phyloP scores from a whole-genome alignment of 1,139 yeast genomes.

The Williopsis jadinii region DNA sequence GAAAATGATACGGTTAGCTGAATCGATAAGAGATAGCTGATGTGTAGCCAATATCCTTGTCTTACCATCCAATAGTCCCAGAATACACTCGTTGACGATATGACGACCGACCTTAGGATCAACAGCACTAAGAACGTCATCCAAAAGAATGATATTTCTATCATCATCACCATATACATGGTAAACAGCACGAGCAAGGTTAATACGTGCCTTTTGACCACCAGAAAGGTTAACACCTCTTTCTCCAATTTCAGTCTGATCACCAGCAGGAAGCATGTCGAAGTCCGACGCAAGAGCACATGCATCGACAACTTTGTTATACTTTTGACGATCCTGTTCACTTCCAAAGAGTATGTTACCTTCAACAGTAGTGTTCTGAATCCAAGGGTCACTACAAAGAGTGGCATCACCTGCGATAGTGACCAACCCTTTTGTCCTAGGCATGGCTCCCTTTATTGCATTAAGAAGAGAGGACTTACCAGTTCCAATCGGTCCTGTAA shows the following conservation, averaged over 20 bases:
- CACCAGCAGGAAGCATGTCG: constrained; percentile 72
- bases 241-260: constrained; percentile 83
- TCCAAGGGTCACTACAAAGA: constrained; percentile 62
- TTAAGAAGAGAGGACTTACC: constrained; percentile 42
- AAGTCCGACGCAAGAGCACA: constrained; percentile 69
- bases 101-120: constrained; percentile 87
- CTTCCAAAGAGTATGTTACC: constrained; percentile 72
- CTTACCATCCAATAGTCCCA: constrained; percentile 47
- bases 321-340: constrained; percentile 45
- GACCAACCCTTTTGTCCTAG: constrained; percentile 33
- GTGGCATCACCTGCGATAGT: constrained; percentile 33
- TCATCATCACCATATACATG: constrained; percentile 34
- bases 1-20: constrained; percentile 65
- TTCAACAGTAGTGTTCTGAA: constrained; percentile 72
- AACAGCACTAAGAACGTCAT: constrained; percentile 86
- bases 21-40: constrained; percentile 61
- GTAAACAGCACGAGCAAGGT: constrained; percentile 75
- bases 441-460: constrained; percentile 47
- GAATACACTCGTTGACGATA: constrained; percentile 64
- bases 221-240: constrained; percentile 89
- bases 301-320: constrained; percentile 48
- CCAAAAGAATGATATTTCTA: constrained; percentile 61
- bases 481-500: constrained; percentile 44
- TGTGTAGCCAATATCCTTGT: constrained; percentile 84
- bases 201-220: constrained; percentile 77